These are phyloP conservation scores for Cytospora piceae DNA, from an alignment of 2,329 filamentous ascomycete genomes.

Conservation along the genomic window DNA sequence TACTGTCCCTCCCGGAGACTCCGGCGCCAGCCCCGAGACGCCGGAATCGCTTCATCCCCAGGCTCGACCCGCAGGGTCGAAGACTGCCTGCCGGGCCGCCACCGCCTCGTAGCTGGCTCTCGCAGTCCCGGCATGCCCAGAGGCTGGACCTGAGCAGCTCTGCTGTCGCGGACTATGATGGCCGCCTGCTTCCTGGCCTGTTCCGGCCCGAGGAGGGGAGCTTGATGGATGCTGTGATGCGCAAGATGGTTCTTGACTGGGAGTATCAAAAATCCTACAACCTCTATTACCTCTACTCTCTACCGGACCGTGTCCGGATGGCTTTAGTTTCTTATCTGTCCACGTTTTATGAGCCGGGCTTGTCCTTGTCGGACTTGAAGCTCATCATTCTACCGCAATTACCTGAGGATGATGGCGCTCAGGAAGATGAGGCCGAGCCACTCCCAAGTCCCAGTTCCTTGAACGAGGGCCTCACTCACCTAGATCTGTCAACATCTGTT, in stretches of 20 bases:
- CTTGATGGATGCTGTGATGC: conserved; percentile 56
- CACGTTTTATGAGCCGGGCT: conserved; percentile 47
- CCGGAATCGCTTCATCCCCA: conserved; percentile 45
- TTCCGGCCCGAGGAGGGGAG: conserved; percentile 50
- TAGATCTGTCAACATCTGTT: conserved; percentile 59
- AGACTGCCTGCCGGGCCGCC: conserved; percentile 62
- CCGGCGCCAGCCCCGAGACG: conserved; percentile 55
- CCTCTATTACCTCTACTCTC: conserved; percentile 57
- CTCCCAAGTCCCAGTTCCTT: conserved; percentile 34
- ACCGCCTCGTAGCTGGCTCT: conserved; percentile 61
- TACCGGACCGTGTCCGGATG: conserved; percentile 58
- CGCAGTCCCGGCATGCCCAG: conserved; percentile 39
- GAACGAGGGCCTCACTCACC: conserved; percentile 53
- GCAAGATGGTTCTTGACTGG: conserved; percentile 58
- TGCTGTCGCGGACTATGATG: conserved; percentile 11
- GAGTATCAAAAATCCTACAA: conserved; percentile 58
- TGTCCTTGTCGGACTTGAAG: conserved; percentile 55
- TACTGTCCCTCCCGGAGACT: conserved; percentile 60
- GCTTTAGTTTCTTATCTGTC: conserved; percentile 57
- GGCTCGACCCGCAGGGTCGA: conserved; percentile 52
- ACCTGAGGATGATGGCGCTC: conserved; percentile 35
- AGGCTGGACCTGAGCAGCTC: conserved; percentile 12
- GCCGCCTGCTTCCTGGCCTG: conserved; percentile 46
- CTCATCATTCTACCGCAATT: conserved; percentile 46
- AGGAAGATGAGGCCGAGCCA: conserved; percentile 32